Evolutionary conservation across 2,329 filamentous ascomycete genomes (phyloP).

Genomic region (Trichophaea hybrida): DNA sequence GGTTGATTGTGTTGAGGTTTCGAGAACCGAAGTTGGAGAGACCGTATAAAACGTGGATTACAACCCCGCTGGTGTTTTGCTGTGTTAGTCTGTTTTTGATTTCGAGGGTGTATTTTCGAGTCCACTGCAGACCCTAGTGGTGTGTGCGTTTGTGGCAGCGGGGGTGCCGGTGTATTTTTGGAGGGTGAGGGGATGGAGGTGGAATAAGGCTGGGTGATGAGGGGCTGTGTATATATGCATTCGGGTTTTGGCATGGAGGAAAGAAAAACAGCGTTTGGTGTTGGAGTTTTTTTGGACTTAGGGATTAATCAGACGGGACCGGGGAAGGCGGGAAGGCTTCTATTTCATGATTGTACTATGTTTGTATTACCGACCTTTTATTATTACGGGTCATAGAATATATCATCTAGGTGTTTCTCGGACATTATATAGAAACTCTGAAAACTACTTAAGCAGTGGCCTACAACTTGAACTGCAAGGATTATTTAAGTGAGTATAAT

Average conservation of each 20-base stretch:
- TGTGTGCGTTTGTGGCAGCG: constrained; percentile 67
- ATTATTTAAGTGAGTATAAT: no score
- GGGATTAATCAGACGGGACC: no score
- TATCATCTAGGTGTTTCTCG: no score
- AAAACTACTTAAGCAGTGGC: no score
- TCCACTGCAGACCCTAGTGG: constrained; percentile 76
- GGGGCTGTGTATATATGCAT: background rate
- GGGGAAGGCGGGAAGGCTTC: no score
- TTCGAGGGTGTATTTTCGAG: constrained; percentile 80
- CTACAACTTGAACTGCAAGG: no score
- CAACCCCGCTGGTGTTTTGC: constrained; percentile 94
- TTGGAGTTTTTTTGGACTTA: background rate
- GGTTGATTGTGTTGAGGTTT: constrained; percentile 78
- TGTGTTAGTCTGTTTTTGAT: constrained; percentile 90
- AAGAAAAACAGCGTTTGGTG: background rate
- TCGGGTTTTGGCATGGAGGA: background rate
- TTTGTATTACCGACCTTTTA: no score
- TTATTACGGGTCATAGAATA: no score
- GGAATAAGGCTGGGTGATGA: constrained; percentile 7
- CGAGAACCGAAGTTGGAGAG: constrained; percentile 74
- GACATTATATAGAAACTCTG: no score
- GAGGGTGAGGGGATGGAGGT: constrained; percentile 47
- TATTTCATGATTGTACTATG: no score
- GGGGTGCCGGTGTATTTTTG: constrained; percentile 84
- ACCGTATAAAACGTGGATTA: constrained; percentile 92